Base-by-base conservation (phyloP, 179 eudicot species). In the Pouteria campechiana region DNA sequence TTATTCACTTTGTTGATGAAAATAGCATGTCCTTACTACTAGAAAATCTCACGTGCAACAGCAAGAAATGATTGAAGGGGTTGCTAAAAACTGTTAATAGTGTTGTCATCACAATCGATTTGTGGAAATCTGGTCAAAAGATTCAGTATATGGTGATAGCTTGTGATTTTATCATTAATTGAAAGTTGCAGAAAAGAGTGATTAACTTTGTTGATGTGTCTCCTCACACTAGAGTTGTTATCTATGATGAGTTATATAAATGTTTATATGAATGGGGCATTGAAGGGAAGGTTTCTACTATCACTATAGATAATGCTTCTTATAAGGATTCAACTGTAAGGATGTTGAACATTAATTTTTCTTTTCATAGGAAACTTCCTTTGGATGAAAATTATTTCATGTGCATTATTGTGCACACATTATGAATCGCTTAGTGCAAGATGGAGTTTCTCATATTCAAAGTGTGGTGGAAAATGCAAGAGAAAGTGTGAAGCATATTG, bases 171-270 rank as follows among this genome's bases (percentile, higher is more conserved):
- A n/a, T n/a, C n/a, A n/a, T n/a, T n/a, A n/a, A 2, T 33, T 57
- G 60, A 51, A 52, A 41, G 22, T 30, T 50, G 10, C 46, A 51
- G 14, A 65, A 54, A 32, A 14, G 32, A 10, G 46, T 53, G 1
- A 14, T 65, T 2, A 41, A 24, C 14, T 48, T 65, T 37, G 17
- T 33, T 7, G 38, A 43, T 7, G 16, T 54, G 2, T 4, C 32
- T 7, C 61, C 61, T 4, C 41, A 52, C 0, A 31, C n/a, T 44
- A 43, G 58, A 7, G 18, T 29, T 20, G 32, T 20, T 11, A 29
- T 57, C 7, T 22, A 18, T 1, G 31, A 51, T 32, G 59, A 46
- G 21, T 16, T 57, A 4, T 28, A 11, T 2, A 27, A 44, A 33
- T 57, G 37, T 7, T 16, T 64, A 7, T 34, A 3, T 28, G 48